A percentile compares a stretch with the other conserved stretches of the same genome.
phyloP scores from a whole-genome alignment of 164 flowering plant species.

The Santalum album region DNA sequence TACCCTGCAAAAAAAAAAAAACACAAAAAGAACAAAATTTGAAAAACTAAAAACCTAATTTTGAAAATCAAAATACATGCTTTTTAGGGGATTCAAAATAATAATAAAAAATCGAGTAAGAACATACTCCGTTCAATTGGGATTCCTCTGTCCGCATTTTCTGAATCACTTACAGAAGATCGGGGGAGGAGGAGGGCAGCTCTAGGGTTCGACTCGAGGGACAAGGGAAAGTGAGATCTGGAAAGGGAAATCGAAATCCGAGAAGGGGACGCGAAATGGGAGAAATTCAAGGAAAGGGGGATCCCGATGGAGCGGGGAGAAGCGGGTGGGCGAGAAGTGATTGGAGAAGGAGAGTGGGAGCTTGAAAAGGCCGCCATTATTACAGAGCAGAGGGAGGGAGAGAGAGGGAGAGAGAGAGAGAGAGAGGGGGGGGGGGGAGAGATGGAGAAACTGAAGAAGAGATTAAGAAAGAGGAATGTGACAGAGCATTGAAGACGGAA shows the following conservation, averaged over 20 bases:
- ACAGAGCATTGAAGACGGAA: too few species aligned
- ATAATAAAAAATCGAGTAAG: neutral
- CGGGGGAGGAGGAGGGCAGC: conserved; percentile 1
- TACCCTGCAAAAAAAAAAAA: conserved; percentile 30
- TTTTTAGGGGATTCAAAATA: neutral
- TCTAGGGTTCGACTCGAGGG: neutral
- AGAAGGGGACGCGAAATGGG: conserved; percentile 6
- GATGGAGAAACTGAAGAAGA: too few species aligned
- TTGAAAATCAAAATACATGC: neutral
- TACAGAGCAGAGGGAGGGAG: neutral
- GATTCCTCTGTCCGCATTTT: neutral
- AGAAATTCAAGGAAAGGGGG: conserved; percentile 14
- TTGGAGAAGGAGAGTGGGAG: neutral
- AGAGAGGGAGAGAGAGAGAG: neutral
- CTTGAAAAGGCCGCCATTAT: neutral
- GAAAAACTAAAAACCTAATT: neutral
- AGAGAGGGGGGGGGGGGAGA: too few species aligned
- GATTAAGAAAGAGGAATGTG: too few species aligned
- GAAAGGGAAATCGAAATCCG: conserved; percentile 4
- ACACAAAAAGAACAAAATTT: neutral
- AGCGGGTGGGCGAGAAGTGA: conserved; percentile 15
- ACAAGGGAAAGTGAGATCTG: neutral
- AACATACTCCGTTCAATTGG: conserved; percentile 25
- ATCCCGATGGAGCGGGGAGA: conserved; percentile 21
- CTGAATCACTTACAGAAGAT: conserved; percentile 8